Evolutionary conservation across 2,329 filamentous ascomycete genomes (phyloP), one percentile per base, ranked within the genome.

Genomic region (Cladorrhinum sp.): DNA sequence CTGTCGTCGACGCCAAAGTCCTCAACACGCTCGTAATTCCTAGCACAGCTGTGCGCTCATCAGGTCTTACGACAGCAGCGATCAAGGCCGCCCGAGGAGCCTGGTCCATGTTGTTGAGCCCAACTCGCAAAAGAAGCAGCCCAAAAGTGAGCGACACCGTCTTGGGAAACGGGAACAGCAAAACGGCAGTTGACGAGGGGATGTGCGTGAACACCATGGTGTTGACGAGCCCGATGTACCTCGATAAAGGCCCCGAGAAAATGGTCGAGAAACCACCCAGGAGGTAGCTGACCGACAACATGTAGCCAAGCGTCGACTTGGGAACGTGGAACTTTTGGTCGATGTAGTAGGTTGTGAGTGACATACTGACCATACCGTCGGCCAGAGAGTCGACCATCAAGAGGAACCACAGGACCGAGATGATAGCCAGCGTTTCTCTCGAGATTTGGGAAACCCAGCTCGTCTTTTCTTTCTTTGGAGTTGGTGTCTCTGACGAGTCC

Each of bases 31-130:
- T 79, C 0, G 86, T 88, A 65, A 90, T 86, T 12, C 87, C 87
- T 84, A 89, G 86, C n/a, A 87, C 85, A 0, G 86, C 86, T 0
- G 87, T 90, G 1, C 86, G 77, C 72, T 90, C 87, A 58, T 84
- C 81, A 0, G 86, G 82, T 63, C 79, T 82, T 2, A 89, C 86
- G 0, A 88, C 84, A 0, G 86, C 86, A 1, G 86, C 85, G 55
- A 90, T 87, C 60, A 90, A 84, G 0, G 87, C 86, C 0, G 86
- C 77, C 1, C 87, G 78, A 0, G 87, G 87, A 0, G 84, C 86
- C 74, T 89, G 86, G 64, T 89, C 87, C 85, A 90, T 88, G 64
- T 82, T 86, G 67, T 89, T 89, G 50, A 89, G 75, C 0, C 84
- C 84, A 2, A 85, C 78, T 4, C 86, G 80, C 20, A 89, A 71